Conservation (phyloP, 306 rosid species). For the Malus domestica region DNA sequence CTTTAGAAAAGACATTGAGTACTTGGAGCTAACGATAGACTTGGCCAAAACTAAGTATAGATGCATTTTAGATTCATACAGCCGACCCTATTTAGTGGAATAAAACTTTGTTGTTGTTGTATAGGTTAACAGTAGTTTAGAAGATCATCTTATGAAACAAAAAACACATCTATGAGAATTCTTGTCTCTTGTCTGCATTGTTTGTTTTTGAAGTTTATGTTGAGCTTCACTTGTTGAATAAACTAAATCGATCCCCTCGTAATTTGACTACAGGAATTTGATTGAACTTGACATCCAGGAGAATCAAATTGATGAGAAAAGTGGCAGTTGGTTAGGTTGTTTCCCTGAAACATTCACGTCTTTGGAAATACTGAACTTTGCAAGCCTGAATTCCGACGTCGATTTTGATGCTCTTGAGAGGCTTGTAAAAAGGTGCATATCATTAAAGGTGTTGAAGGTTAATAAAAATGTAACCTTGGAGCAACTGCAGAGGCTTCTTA, state of each 20-base stretch:
- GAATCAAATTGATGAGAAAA: slow-evolving; percentile 56
- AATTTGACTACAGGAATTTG: slow-evolving; percentile 55
- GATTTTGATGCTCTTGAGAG: slow-evolving; percentile 66
- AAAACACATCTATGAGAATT: too few species aligned
- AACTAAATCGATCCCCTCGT: slow-evolving; percentile 1
- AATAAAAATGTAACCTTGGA: slow-evolving; percentile 51
- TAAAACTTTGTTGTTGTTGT: too few species aligned
- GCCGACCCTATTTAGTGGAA: too few species aligned
- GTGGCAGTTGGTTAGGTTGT: slow-evolving; percentile 72
- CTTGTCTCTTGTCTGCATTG: neutral
- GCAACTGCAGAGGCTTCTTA: slow-evolving; percentile 55
- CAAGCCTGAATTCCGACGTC: slow-evolving; percentile 50
- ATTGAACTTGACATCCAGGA: slow-evolving; percentile 74
- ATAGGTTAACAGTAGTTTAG: too few species aligned
- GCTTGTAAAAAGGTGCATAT: slow-evolving; percentile 62
- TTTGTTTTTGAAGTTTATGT: neutral
- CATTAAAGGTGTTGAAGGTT: slow-evolving; percentile 67
- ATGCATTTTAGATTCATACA: too few species aligned
- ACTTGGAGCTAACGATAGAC: too few species aligned
- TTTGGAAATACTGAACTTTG: slow-evolving; percentile 69
- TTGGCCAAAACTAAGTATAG: too few species aligned
- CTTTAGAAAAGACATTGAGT: too few species aligned
- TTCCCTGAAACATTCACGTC: slow-evolving; percentile 75
- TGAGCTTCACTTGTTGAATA: neutral
- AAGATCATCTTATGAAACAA: too few species aligned